Percentiles rank a stretch among this genome's conserved stretches.
Conservation (phyloP, 1,284 basidiomycete species). For the Earliella scabrosa region DNA sequence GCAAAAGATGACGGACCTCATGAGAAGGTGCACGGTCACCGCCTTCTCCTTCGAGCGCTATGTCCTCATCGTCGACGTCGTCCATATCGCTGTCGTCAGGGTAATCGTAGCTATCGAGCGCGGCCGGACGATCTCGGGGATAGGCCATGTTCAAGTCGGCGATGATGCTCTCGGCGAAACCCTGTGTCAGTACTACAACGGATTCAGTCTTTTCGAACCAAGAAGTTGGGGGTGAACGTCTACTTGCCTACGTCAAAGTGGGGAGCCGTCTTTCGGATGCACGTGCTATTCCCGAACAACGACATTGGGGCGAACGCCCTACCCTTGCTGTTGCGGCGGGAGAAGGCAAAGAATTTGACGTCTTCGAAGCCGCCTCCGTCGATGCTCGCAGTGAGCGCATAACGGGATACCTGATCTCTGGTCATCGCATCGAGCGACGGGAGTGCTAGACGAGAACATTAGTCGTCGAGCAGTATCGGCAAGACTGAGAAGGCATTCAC, state of each 20-base stretch:
- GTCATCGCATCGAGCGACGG: background rate
- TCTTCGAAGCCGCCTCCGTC: background rate
- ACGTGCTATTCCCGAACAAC: constrained; percentile 9
- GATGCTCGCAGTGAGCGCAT: background rate
- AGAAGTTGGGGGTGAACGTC: background rate
- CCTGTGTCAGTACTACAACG: background rate
- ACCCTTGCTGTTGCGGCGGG: background rate
- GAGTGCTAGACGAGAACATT: background rate
- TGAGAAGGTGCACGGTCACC: too few species aligned
- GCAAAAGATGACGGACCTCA: too few species aligned
- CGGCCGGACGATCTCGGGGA: constrained; percentile 3
- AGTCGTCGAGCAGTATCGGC: background rate
- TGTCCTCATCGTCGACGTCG: constrained; percentile 12
- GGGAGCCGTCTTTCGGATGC: constrained; percentile 9
- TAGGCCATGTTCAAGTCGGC: constrained; percentile 11
- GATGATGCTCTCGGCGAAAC: constrained; percentile 17
- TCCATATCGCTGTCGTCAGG: constrained; percentile 28
- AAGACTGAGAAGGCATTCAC: too few species aligned
- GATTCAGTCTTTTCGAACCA: too few species aligned
- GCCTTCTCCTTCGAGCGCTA: too few species aligned
- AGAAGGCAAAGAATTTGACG: background rate
- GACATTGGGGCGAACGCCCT: background rate
- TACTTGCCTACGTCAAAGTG: constrained; percentile 15
- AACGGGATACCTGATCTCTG: background rate
- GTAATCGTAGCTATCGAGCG: constrained; percentile 19